Base-by-base conservation (phyloP, 2,329 filamentous ascomycete genomes). In the Nothopassalora personata region DNA sequence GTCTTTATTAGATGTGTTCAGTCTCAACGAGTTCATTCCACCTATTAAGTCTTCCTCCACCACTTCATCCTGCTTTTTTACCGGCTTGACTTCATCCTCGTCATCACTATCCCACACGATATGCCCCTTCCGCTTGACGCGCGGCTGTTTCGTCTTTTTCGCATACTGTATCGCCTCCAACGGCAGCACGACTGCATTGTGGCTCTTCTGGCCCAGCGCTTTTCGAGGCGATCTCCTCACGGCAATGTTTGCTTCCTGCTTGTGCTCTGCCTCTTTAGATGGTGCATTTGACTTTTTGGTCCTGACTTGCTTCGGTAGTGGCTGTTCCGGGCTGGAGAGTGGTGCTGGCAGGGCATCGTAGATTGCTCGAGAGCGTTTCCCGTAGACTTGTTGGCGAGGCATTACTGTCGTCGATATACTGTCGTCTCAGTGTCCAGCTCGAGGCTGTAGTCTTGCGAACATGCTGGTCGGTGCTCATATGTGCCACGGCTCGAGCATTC, bases 301-400 rank as follows among this genome's bases (percentile, higher is more conserved):
- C 18, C 39, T 58, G 54, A 47, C 50, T 23, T 52, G 51, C 34
- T 62, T 62, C 31, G 57, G 48, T 34, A 27, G 23, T 9, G 45
- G 47, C 52, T 63, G 64, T n/a, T 67, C 60, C 9, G 68, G 68
- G 56, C 68, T 70, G 34, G 63, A 66, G 45, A 68, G 66, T 34
- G 61, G 58, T 10, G 59, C 63, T 34, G 64, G 57, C 30, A 53
- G 54, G 31, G 67, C 55, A 48, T 66, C 67, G 60, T 66, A 68
- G 10, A 66, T 55, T n/a, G 67, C 65, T 60, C 66, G 64, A 27
- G 71, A 66, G n/a, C 71, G 71, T 64, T 75, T 76, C 28, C 75
- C 75, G 59, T 77, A 77, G 5, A 73, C 72, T 56, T 72, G 65
- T 56, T 71, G 72, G 3, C 68, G 68, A 53, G 70, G 71, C 70